Conservation (phyloP, 768 basidiomycete genomes). For the Clitopilus passeckerianus region DNA sequence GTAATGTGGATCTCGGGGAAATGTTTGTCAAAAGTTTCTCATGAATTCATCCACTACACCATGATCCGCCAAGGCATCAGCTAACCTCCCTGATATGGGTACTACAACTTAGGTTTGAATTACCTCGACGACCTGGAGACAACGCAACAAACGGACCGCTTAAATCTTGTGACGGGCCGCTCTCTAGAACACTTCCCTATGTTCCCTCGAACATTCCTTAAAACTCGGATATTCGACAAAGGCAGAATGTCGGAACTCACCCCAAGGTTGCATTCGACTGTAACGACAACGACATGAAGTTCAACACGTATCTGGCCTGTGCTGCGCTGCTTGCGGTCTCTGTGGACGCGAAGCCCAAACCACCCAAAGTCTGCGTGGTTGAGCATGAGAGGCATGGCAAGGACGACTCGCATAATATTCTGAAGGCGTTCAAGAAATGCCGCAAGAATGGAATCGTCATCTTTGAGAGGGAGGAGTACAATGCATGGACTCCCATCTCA, state of each 20-base stretch:
- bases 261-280: not conserved
- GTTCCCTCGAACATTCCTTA: not conserved
- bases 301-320: conserved; percentile 6
- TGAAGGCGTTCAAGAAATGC: conserved; percentile 30
- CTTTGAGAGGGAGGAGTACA: conserved; percentile 29
- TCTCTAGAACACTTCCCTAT: not conserved
- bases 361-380: conserved; percentile 19
- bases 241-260: conserved; percentile 1
- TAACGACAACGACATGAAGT: conserved; percentile 5
- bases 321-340: not conserved
- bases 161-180: not conserved
- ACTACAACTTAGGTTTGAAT: too few relatives aligned
- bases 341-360: conserved; percentile 2
- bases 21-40: too few relatives aligned
- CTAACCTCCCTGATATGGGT: too few relatives aligned
- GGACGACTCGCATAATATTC: conserved; percentile 30
- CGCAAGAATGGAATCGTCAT: conserved; percentile 25
- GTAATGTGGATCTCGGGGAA: too few relatives aligned
- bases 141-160: not conserved
- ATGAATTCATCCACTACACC: too few relatives aligned
- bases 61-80: too few relatives aligned
- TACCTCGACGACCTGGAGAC: too few relatives aligned
- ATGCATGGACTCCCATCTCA: conserved; percentile 26
- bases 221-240: not conserved
- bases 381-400: conserved; percentile 18